Evolutionary conservation across 331 rosid species (phyloP).

Genomic region (Acacia concinna): DNA sequence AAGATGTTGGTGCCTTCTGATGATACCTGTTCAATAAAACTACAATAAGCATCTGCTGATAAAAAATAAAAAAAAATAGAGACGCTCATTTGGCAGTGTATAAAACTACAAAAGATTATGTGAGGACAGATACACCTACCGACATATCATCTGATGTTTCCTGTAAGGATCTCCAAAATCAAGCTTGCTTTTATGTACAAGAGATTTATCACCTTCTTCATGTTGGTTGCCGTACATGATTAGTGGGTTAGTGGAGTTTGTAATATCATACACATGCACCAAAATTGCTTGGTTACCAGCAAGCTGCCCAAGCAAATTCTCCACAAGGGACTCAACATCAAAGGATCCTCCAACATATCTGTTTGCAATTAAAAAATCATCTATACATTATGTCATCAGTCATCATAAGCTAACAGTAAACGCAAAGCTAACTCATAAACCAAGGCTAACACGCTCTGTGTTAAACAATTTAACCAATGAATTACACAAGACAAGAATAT

Average conservation of each 20-base stretch:
- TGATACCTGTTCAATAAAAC: constrained; percentile 71
- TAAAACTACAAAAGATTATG: constrained; percentile 18
- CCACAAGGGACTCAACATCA: constrained; percentile 97
- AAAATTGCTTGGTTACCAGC: constrained; percentile 90
- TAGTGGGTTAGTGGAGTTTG: constrained; percentile 70
- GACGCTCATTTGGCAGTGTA: not conserved
- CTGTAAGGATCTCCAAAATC: constrained; percentile 97
- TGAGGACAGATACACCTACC: constrained; percentile 52
- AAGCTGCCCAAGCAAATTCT: constrained; percentile 96
- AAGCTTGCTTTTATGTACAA: constrained; percentile 78
- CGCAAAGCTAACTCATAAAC: constrained; percentile 28
- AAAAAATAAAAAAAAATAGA: not conserved
- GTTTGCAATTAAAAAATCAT: constrained; percentile 37
- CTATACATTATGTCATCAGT: constrained; percentile 24
- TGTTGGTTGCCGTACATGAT: constrained; percentile 88
- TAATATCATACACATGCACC: constrained; percentile 87
- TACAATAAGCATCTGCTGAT: constrained; percentile 29
- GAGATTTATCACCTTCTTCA: constrained; percentile 76
- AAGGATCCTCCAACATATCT: constrained; percentile 97
- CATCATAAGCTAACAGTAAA: constrained; percentile 28
- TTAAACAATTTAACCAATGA: not conserved
- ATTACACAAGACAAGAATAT: not conserved
- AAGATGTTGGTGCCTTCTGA: constrained; percentile 79
- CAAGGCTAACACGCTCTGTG: constrained; percentile 6
- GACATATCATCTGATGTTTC: constrained; percentile 90